phyloP scores from a whole-genome alignment of 306 rosid species.

The Castanea crenata region DNA sequence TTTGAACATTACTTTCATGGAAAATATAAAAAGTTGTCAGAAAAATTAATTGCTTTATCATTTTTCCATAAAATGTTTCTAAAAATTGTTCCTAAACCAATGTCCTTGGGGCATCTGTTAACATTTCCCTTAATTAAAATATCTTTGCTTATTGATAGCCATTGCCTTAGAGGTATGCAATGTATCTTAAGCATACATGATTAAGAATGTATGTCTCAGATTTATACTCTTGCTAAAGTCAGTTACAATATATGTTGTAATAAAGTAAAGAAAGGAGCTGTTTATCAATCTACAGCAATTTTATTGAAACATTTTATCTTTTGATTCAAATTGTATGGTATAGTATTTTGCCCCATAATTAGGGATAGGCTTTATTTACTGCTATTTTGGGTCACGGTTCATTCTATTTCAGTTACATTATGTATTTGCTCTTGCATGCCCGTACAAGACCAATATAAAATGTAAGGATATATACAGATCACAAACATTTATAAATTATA shows the following conservation, averaged over 20 bases:
- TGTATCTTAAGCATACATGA: neutral
- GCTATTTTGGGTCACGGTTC: neutral
- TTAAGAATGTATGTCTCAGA: neutral
- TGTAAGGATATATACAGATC: neutral
- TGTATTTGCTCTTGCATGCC: neutral
- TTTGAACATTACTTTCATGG: too few species aligned
- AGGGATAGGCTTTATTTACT: neutral
- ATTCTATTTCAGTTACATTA: neutral
- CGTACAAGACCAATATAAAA: neutral
- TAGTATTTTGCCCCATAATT: neutral
- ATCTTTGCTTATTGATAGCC: neutral
- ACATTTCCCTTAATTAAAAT: too few species aligned
- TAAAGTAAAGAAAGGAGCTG: neutral
- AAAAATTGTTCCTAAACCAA: too few species aligned
- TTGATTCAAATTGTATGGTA: neutral
- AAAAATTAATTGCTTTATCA: too few species aligned
- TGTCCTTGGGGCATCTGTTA: too few species aligned
- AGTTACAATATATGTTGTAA: neutral
- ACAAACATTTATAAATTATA: neutral
- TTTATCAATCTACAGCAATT: neutral
- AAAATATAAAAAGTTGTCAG: too few species aligned
- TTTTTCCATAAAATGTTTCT: too few species aligned
- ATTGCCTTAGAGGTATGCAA: neutral
- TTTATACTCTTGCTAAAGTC: neutral
- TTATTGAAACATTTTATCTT: neutral